phyloP scores from a whole-genome alignment of 306 rosid species.

The Citrullus mucosospermus region DNA sequence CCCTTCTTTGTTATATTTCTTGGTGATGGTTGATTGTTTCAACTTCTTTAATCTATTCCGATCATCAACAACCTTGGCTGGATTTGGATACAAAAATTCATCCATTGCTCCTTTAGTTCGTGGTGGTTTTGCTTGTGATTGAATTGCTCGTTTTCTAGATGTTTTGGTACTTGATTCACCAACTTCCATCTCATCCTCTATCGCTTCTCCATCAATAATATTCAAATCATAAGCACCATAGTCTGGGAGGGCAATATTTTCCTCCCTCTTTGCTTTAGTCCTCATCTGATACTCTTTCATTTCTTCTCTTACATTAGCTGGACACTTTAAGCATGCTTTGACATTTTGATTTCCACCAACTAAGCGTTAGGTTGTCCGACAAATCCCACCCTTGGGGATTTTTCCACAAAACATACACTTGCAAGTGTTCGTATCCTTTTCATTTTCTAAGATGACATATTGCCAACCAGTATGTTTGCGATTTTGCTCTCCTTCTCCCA shows the following conservation, averaged over 20 bases:
- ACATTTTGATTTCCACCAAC: neutral
- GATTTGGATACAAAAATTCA: neutral
- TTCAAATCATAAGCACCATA: neutral
- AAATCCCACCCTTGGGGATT: neutral
- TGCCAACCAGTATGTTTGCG: too few species aligned
- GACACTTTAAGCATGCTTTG: neutral
- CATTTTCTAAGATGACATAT: too few species aligned
- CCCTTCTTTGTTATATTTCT: neutral
- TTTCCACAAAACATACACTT: too few species aligned
- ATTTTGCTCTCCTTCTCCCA: too few species aligned
- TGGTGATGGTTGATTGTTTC: neutral
- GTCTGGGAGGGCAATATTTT: neutral
- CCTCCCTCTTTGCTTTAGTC: neutral
- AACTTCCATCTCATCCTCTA: neutral
- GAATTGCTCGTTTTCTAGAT: neutral
- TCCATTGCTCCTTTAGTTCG: neutral
- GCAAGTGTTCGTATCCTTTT: neutral
- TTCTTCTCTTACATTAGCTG: neutral
- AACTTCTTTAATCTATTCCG: neutral
- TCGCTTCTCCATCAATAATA: neutral
- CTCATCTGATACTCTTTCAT: neutral
- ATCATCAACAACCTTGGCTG: neutral
- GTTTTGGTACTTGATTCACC: neutral
- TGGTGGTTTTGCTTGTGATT: neutral
- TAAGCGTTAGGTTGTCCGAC: too few species aligned